These are phyloP conservation scores for Schizonepeta tenuifolia DNA, from an alignment of 257 asterid genomes.

Conservation along the genomic window DNA sequence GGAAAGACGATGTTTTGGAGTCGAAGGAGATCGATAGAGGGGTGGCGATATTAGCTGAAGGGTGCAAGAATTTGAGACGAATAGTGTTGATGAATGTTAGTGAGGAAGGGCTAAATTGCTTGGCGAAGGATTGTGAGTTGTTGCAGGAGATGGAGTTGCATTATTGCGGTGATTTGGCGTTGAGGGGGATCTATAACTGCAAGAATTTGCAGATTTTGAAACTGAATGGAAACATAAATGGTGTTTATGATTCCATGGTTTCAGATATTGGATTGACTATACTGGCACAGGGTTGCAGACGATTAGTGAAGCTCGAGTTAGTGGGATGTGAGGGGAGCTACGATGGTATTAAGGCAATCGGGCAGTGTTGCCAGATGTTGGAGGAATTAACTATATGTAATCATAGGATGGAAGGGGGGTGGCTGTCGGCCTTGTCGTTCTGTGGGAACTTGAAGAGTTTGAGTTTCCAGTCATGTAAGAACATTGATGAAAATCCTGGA, in stretches of 20 bases:
- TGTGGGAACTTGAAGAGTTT: slow-evolving; percentile 81
- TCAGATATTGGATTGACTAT: slow-evolving; percentile 92
- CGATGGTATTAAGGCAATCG: slow-evolving; percentile 86
- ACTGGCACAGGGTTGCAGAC: slow-evolving; percentile 85
- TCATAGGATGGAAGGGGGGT: slow-evolving; percentile 88
- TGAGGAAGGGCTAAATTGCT: slow-evolving; percentile 61
- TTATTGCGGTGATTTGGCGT: slow-evolving; percentile 56
- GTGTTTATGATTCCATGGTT: slow-evolving; percentile 67
- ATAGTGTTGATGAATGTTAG: slow-evolving; percentile 64
- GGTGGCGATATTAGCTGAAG: slow-evolving; percentile 68
- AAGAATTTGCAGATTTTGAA: slow-evolving; percentile 84
- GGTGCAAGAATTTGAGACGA: slow-evolving; percentile 65
- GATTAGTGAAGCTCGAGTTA: slow-evolving; percentile 80
- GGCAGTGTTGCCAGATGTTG: slow-evolving; percentile 84
- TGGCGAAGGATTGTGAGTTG: slow-evolving; percentile 77
- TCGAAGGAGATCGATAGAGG: slow-evolving; percentile 64
- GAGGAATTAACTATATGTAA: slow-evolving; percentile 67
- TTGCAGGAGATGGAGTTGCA: slow-evolving; percentile 94
- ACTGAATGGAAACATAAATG: slow-evolving; percentile 63
- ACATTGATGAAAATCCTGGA: slow-evolving; percentile 73
- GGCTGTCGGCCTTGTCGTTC: slow-evolving; percentile 84
- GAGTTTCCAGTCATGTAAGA: slow-evolving; percentile 70
- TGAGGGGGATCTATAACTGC: slow-evolving; percentile 64
- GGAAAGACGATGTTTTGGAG: slow-evolving; percentile 53
- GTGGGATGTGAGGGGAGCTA: slow-evolving; percentile 91